Evolutionary conservation across 805 yeast species (phyloP), one percentile per base, ranked within the genome.

Genomic region (Pachysolen tannophilus): DNA sequence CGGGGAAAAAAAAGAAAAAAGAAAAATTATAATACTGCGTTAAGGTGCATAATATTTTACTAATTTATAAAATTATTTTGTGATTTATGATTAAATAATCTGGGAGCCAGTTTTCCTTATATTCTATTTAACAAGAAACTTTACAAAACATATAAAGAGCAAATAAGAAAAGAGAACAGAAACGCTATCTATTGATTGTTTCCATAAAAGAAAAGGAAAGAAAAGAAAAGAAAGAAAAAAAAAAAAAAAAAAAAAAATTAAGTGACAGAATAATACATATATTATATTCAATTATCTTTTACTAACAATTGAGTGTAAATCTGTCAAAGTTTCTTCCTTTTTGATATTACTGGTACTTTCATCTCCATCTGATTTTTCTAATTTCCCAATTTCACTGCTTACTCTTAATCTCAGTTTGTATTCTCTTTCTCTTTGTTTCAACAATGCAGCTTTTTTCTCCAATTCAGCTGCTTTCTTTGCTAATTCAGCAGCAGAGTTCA

Each of bases 401-500:
- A n/a, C 15, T 38, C 48, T 48, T 42, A 67, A 49, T 43, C 57
- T 50, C 45, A 67, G 65, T 55, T 61, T 63, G 44, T 81, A 52
- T 34, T 65, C 46, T 45, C 61, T 73, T 50, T 82, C 92, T 58
- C 75, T 75, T 41, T 68, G 61, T 60, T 80, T 82, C 56, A 82
- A 65, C 43, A 72, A 80, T 30, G 76, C 80, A 3, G 90, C 90
- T 48, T 77, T 79, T 49, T 69, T 74, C 52, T 83, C 92, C 46
- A 83, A 65, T 38, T 78, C 76, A 14, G 81, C 78, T n/a, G 88
- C 90, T 44, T 88, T 66, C 41, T 65, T 64, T 20, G 85, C 75
- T 48, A 83, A 62, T 48, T 82, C 90, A 49, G 69, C 69, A 1
- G 90, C 92, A 35, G 83, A 74, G 43, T 78, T 80, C 49, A 79